Evolutionary conservation across 176 grass and related monocot genomes (phyloP).

Genomic region (Phoenix roebelenii): DNA sequence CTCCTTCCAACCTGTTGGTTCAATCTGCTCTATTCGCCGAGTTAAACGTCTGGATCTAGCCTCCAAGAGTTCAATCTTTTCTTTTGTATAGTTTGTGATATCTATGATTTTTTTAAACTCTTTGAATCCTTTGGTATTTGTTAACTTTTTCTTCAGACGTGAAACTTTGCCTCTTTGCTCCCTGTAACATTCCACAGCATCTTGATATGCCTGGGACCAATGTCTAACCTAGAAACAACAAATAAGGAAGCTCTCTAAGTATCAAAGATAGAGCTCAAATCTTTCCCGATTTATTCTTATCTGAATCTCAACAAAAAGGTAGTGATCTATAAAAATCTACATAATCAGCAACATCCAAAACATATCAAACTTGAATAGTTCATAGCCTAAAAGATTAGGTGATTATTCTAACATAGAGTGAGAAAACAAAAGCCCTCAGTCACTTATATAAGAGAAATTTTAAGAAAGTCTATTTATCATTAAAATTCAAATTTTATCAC

Average conservation of each 20-base stretch:
- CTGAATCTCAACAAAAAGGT: no score
- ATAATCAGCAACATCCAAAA: no score
- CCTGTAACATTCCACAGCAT: constrained; percentile 62
- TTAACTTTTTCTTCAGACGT: constrained; percentile 85
- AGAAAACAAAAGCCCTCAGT: no score
- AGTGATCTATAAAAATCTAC: no score
- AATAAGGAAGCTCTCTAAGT: constrained; percentile 11
- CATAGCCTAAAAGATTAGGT: no score
- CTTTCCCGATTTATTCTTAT: no score
- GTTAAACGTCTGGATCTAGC: constrained; percentile 61
- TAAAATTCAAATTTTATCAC: no score
- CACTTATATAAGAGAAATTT: no score
- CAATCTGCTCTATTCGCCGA: constrained; percentile 79
- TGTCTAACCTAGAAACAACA: constrained; percentile 48
- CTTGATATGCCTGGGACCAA: constrained; percentile 64
- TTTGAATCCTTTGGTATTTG: constrained; percentile 70
- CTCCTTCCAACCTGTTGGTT: constrained; percentile 98
- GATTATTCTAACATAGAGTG: no score
- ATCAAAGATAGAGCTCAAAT: no score
- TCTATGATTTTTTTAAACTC: constrained; percentile 80
- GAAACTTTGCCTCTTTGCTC: constrained; percentile 78
- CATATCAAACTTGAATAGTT: no score
- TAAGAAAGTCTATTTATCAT: no score
- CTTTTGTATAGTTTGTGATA: constrained; percentile 74
- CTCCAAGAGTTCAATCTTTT: constrained; percentile 75